A percentile compares a stretch with the other conserved stretches of the same genome.
phyloP scores from a whole-genome alignment of 805 yeast species.

The Maudiozyma serrabonitensis region DNA sequence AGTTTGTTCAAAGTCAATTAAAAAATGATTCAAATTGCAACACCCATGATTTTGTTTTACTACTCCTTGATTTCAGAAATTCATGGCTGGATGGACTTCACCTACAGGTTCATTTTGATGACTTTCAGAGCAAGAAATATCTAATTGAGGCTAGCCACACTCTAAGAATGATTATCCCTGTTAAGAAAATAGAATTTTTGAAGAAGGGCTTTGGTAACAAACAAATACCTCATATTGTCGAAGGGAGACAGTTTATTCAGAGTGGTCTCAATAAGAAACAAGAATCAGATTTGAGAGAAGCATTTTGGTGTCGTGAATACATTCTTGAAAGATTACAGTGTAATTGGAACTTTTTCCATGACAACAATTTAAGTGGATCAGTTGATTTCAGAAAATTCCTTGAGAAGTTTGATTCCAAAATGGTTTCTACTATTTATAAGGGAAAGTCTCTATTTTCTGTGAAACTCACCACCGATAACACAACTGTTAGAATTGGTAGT shows the following conservation, averaged over 20 bases:
- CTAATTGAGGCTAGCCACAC: slow-evolving; percentile 37
- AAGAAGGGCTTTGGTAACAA: slow-evolving; percentile 24
- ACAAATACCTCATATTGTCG: slow-evolving; percentile 61
- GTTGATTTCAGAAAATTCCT: slow-evolving; percentile 22
- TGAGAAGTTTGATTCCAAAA: slow-evolving; percentile 18
- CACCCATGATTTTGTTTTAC: slow-evolving; percentile 47
- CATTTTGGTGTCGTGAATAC: slow-evolving; percentile 75
- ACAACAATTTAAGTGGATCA: slow-evolving; percentile 10
- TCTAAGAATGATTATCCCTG: slow-evolving; percentile 60
- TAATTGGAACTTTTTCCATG: slow-evolving; percentile 40
- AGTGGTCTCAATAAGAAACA: slow-evolving; percentile 46
- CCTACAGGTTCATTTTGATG: slow-evolving; percentile 29
- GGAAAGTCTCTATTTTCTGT: slow-evolving; percentile 14
- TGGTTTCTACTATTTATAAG: slow-evolving; percentile 17
- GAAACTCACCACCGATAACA: slow-evolving; percentile 6
- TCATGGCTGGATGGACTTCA: slow-evolving; percentile 57
- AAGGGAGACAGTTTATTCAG: slow-evolving; percentile 52
- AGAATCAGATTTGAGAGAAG: slow-evolving; percentile 43
- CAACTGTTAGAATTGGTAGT: slow-evolving; percentile 10
- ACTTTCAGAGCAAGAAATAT: slow-evolving; percentile 15
- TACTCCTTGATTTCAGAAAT: slow-evolving; percentile 71
- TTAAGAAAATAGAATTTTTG: slow-evolving; percentile 41
- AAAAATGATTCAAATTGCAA: slow-evolving; percentile 15
- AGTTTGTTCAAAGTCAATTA: slow-evolving; percentile 12
- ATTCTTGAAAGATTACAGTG: slow-evolving; percentile 54